phyloP scores from a whole-genome alignment of 768 basidiomycete genomes.

The Cyathus striatus region DNA sequence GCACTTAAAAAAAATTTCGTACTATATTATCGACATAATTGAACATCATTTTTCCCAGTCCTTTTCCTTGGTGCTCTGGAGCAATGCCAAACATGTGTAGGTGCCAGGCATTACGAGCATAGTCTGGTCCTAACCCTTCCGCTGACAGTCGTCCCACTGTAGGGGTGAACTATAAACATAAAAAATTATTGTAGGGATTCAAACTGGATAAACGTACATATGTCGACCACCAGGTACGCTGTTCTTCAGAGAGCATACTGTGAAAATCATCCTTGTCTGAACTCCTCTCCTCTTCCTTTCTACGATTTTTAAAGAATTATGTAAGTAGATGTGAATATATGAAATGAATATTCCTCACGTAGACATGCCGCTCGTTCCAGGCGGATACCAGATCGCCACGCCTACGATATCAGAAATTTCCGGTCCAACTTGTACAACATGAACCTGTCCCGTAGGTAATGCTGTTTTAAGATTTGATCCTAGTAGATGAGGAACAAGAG shows the following conservation, averaged over 20 bases:
- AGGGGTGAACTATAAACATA: neutral
- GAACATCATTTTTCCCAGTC: neutral
- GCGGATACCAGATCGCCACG: constrained; percentile 25
- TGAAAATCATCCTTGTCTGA: neutral
- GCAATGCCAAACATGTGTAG: neutral
- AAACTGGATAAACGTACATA: neutral
- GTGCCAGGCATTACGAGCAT: neutral
- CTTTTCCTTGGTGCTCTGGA: neutral
- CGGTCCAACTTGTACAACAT: constrained; percentile 17
- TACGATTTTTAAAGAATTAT: neutral
- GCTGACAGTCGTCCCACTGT: neutral
- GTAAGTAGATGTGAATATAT: neutral
- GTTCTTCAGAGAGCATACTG: neutral
- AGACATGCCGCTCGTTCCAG: constrained; percentile 15
- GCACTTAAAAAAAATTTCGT: neutral
- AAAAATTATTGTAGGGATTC: neutral
- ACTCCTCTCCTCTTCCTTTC: neutral
- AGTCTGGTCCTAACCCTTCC: neutral
- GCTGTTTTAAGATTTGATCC: constrained; percentile 14
- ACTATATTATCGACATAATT: neutral
- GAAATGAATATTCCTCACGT: constrained; percentile 10
- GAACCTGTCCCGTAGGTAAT: constrained; percentile 19
- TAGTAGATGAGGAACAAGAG: constrained; percentile 9
- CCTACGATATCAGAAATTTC: constrained; percentile 18
- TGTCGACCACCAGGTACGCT: neutral